A percentile compares a stretch with the other conserved stretches of the same genome.
Conservation (phyloP, 2,329 filamentous ascomycete genomes). For the Metarhizium humberi region DNA sequence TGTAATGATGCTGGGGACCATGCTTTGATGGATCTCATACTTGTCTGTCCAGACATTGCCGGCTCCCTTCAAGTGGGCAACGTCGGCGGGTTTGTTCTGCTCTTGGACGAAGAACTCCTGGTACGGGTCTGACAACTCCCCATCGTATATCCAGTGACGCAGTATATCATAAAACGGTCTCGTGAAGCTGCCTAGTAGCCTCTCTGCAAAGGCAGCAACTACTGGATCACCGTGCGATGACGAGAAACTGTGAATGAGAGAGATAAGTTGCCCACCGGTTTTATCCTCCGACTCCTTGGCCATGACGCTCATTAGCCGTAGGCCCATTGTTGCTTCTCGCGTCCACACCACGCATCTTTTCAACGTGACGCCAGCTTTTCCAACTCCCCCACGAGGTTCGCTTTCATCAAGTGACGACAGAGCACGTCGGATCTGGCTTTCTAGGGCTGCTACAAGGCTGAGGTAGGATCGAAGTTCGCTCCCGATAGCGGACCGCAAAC, state of each 20-base stretch:
- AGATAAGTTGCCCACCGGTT: conserved; percentile 86
- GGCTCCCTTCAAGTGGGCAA: conserved; percentile 49
- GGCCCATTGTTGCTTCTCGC: conserved; percentile 88
- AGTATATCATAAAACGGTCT: conserved; percentile 95
- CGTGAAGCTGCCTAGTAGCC: conserved; percentile 77
- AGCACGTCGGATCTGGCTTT: conserved; percentile 82
- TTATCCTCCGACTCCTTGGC: conserved; percentile 78
- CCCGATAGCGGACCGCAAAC: conserved; percentile 76
- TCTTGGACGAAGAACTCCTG: conserved; percentile 92
- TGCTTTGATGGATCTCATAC: conserved; percentile 73
- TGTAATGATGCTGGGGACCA: conserved; percentile 91
- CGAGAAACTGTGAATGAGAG: conserved; percentile 86
- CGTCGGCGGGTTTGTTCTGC: conserved; percentile 44
- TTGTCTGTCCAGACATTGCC: conserved; percentile 98
- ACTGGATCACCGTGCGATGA: conserved; percentile 92
- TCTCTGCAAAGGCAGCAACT: conserved; percentile 85
- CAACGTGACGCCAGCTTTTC: conserved; percentile 82
- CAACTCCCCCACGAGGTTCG: conserved; percentile 59
- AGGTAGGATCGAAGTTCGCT: conserved; percentile 83
- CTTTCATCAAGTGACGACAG: conserved; percentile 63
- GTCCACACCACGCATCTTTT: conserved; percentile 98
- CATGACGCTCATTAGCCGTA: conserved; percentile 88
- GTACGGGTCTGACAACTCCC: conserved; percentile 93
- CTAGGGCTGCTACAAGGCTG: conserved; percentile 80
- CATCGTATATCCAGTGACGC: conserved; percentile 95